Evolutionary conservation across 208 protist species (phyloP), one percentile per base, ranked within the genome.

Genomic region (Entamoeba invadens): DNA sequence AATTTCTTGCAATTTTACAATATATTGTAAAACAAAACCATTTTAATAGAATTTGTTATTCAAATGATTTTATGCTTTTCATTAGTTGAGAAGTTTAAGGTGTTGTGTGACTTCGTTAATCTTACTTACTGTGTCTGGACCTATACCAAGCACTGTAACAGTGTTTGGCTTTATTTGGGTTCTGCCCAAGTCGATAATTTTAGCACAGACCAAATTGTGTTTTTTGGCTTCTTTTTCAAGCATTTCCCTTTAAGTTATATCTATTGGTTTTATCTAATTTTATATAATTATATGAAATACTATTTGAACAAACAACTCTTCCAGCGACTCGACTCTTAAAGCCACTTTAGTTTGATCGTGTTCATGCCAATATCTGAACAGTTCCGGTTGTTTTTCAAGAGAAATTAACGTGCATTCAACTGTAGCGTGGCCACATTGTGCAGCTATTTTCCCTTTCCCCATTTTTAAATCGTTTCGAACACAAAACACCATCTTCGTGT

Each of bases 351-450:
- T 91, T 46, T 94, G 45, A 44, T 95, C 96, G 46, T 50, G n/a
- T 38, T 21, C 18, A 45, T 92, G 91, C 96, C 96, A 96, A 45
- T 46, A 46, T 45, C 93, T 35, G 16, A 97, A 3, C 25, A 91
- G 12, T 45, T 95, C 42, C 21, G 77, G 45, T 25, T n/a, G 35
- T 45, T 0, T 38, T 68, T 44, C 3, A 44, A 96, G 42, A 8
- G 97, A 91, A 31, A 96, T 95, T 92, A 98, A 96, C 31, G 98
- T 96, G 0, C 97, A 96, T 25, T 96, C 98, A 21, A 98, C 95
- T 35, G 97, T 97, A 8, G 97, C 98, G 95, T 99, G 98, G 25
- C 97, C 97, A 95, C 97, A 98, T 96, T 99, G 98, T 42, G 98
- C 98, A 35, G 97, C 97, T 18, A 98, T 97, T 94, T 99, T 99